A percentile compares a stretch with the other conserved stretches of the same genome.
Conservation (phyloP, 768 basidiomycete genomes). For the Lactarius evosmus region DNA sequence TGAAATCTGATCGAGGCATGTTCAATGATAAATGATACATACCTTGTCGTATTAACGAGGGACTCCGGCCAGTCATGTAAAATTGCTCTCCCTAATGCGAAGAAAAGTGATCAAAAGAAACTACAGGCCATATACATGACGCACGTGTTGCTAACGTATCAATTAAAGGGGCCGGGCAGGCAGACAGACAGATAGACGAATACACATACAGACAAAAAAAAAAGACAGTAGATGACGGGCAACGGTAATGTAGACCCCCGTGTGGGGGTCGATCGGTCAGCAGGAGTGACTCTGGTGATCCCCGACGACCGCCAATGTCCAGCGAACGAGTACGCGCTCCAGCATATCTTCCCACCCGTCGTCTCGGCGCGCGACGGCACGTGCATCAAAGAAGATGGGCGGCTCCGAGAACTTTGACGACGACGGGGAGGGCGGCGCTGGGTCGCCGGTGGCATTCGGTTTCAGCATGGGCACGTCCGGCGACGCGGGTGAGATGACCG, state of each 20-base stretch:
- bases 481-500: slow-evolving; percentile 56
- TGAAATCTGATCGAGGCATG: too few relatives aligned
- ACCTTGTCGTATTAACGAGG: too few relatives aligned
- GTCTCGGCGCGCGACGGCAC: slow-evolving; percentile 65
- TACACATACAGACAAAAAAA: not conserved
- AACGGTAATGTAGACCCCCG: not conserved
- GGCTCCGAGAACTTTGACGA: slow-evolving; percentile 41
- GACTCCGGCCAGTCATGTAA: not conserved
- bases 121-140: not conserved
- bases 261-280: not conserved
- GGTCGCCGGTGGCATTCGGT: slow-evolving; percentile 25
- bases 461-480: slow-evolving; percentile 33
- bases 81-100: slow-evolving; percentile 8
- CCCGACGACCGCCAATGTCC: slow-evolving; percentile 65
- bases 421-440: slow-evolving; percentile 32
- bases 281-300: slow-evolving; percentile 45
- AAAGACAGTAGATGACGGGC: slow-evolving; percentile 6
- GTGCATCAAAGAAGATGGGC: slow-evolving; percentile 63
- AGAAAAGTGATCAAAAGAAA: slow-evolving; percentile 1
- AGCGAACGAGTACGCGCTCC: slow-evolving; percentile 54
- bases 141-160: not conserved
- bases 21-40: too few relatives aligned
- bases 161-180: not conserved
- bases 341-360: slow-evolving; percentile 83
- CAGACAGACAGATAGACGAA: not conserved